phyloP scores from a whole-genome alignment of 1,139 yeast genomes.

The Meyerozyma sp. region DNA sequence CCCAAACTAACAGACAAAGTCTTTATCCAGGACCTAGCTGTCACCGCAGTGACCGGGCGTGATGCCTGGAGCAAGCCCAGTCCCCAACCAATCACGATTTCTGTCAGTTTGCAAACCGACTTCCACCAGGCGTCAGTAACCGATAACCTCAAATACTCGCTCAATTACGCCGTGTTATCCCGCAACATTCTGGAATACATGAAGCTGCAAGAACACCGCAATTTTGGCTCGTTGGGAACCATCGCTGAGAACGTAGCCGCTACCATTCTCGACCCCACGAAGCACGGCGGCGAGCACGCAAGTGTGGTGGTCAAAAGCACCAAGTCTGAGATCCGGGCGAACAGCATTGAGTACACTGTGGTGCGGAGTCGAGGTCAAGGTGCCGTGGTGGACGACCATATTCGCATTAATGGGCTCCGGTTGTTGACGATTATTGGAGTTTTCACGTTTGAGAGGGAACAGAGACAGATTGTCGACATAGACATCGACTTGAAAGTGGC shows the following conservation, averaged over 20 bases:
- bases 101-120: constrained; percentile 59
- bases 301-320: constrained; percentile 42
- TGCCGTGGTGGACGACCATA: constrained; percentile 25
- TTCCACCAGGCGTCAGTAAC: constrained; percentile 65
- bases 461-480: constrained; percentile 68
- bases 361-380: constrained; percentile 19
- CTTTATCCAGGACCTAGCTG: constrained; percentile 51
- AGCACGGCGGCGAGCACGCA: constrained; percentile 49
- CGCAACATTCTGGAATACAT: constrained; percentile 54
- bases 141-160: constrained; percentile 75
- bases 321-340: constrained; percentile 56
- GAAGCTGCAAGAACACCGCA: constrained; percentile 37
- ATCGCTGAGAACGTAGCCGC: constrained; percentile 53
- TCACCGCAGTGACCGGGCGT: constrained; percentile 63
- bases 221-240: constrained; percentile 48
- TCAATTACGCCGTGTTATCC: constrained; percentile 83
- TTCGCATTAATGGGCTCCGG: constrained; percentile 49
- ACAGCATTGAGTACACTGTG: constrained; percentile 35
- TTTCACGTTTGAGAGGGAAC: constrained; percentile 79
- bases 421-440: constrained; percentile 82
- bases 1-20: constrained; percentile 44
- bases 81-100: constrained; percentile 63
- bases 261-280: constrained; percentile 42
- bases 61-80: constrained; percentile 74
- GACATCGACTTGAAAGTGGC: constrained; percentile 46